These are phyloP conservation scores for Fusarium poae DNA, from an alignment of 2,329 filamentous ascomycete species.

Conservation along the genomic window DNA sequence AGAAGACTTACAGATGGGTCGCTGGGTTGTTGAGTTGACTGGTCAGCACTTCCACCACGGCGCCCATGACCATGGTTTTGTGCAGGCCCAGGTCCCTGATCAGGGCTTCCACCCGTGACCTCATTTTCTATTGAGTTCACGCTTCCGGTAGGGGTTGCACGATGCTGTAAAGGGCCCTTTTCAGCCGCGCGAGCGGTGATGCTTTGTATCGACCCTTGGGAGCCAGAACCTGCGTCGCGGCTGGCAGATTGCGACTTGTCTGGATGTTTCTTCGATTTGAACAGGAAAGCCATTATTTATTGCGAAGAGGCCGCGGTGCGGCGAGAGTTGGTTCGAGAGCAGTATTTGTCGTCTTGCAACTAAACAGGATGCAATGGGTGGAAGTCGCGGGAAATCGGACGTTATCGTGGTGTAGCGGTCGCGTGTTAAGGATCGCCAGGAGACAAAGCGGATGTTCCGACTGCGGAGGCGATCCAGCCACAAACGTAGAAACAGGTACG, in stretches of 20 bases:
- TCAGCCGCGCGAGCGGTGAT: conserved; percentile 63
- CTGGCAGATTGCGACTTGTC: conserved; percentile 67
- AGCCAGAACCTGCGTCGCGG: conserved; percentile 65
- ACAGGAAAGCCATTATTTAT: conserved; percentile 80
- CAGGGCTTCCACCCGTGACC: conserved; percentile 70
- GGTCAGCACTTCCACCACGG: conserved; percentile 64
- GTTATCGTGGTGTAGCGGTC: conserved; percentile 32
- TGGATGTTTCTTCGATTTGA: conserved; percentile 84
- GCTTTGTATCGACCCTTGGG: conserved; percentile 63
- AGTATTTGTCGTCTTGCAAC: conserved; percentile 32
- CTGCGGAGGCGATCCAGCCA: conserved; percentile 44
- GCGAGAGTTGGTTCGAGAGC: conserved; percentile 44
- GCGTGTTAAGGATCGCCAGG: conserved; percentile 40
- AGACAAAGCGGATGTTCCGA: conserved; percentile 26
- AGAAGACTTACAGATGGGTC: conserved; percentile 59
- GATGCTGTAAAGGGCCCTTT: conserved; percentile 64
- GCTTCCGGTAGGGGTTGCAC: conserved; percentile 82
- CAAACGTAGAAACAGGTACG: conserved; percentile 49
- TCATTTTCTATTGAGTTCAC: conserved; percentile 78
- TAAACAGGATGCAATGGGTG: conserved; percentile 19
- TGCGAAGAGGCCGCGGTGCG: conserved; percentile 55
- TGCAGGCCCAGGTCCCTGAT: conserved; percentile 59
- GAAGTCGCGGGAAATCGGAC: conserved; percentile 12
- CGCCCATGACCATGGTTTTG: conserved; percentile 63
- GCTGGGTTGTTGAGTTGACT: conserved; percentile 57